Evolutionary conservation across 2,329 filamentous ascomycete genomes (phyloP), one percentile per base, ranked within the genome.

Genomic region (Fusarium tupiense): DNA sequence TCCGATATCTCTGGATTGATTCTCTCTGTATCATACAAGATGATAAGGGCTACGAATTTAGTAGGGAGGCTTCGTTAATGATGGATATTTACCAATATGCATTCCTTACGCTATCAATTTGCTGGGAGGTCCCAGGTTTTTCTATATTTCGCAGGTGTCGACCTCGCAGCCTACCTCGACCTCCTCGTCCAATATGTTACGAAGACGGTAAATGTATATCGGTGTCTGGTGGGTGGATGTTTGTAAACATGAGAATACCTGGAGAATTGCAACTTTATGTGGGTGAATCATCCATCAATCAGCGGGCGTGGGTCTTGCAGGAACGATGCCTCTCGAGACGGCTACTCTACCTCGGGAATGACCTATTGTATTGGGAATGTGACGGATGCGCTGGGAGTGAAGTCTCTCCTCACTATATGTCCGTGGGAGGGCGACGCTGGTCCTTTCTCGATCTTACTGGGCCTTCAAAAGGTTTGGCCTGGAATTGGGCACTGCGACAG

Each of bases 391-490:
- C 20, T 0, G 59, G 14, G 0, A 53, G 19, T 14, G 63, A 63
- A 6, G n/a, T 2, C 11, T 35, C 33, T 11, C 14, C 1, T 16
- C 1, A 24, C 26, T 0, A 0, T 6, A 10, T 22, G 11, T 5
- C 3, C 12, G 9, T 10, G 0, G 11, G 10, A 0, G 10, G n/a
- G 1, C 24, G 33, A 6, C 61, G 43, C 3, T 1, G 29, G 2
- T 64, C 61, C 3, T 20, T 64, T 33, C 14, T 13, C 1, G 11
- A 37, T n/a, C 41, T 40, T 2, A 35, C 43, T 2, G 31, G 31
- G 17, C 0, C 0, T 5, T 0, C 3, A 0, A 37, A 7, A 14
- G 12, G 17, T 8, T 6, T 0, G 2, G 16, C 19, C 5, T 49
- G 56, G 56, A 1, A 12, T 8, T 2, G 0, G 16, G 6, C 19